These are phyloP conservation scores for Stephanodiscus triporus DNA, from an alignment of 108 stramenopile genomes.

Conservation along the genomic window DNA sequence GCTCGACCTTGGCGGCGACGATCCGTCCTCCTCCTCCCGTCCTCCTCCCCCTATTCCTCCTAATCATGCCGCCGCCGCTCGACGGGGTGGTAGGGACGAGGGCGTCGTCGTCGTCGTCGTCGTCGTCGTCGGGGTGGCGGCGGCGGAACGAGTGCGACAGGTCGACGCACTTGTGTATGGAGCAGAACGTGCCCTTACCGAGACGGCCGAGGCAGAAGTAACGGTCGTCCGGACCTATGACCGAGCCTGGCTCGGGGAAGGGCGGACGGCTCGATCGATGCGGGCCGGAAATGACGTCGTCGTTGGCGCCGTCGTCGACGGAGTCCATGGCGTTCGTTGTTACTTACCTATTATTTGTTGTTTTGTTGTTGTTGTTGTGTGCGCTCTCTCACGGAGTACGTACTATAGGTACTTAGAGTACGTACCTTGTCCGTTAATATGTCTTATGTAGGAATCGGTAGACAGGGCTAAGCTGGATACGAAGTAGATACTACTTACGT, in stretches of 20 bases:
- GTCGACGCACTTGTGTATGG: conserved; percentile 86
- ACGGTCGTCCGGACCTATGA: conserved; percentile 52
- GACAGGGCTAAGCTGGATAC: no score
- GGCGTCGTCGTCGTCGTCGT: conserved; percentile 2
- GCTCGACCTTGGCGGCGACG: conserved; percentile 86
- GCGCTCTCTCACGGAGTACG: no score
- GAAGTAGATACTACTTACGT: no score
- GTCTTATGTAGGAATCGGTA: no score
- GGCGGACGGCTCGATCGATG: conserved; percentile 29
- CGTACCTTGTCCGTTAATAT: no score
- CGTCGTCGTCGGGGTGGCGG: not conserved
- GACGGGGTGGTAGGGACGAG: no score
- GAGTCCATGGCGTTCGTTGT: conserved; percentile 15
- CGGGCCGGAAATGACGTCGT: not conserved
- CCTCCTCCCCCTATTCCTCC: not conserved
- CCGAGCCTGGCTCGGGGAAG: conserved; percentile 71
- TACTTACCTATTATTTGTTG: no score
- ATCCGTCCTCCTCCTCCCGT: conserved; percentile 39
- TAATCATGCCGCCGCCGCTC: not conserved
- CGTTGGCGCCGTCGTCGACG: not conserved
- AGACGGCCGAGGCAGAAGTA: conserved; percentile 80
- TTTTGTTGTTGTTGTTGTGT: no score
- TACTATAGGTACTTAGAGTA: no score
- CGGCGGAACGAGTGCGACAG: conserved; percentile 61
- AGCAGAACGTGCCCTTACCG: conserved; percentile 86